phyloP scores from a whole-genome alignment of 371 early-diverging fungal genomes.

The Syncephalastrum racemosum region DNA sequence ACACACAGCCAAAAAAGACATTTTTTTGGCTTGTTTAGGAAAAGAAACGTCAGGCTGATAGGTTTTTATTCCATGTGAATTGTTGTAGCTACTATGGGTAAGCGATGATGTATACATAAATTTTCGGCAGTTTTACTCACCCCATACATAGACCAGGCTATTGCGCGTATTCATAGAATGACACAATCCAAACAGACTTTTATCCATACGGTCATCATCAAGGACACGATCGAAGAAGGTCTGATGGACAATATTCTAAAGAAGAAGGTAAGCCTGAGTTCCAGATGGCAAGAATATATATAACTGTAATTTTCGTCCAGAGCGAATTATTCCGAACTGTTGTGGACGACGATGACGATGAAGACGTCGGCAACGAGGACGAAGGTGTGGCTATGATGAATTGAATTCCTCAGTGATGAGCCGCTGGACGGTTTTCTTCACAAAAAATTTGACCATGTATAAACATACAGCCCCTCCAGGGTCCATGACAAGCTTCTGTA shows the following conservation, averaged over 20 bases:
- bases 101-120: neutral
- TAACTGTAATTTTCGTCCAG: neutral
- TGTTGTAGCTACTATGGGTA: slow-evolving; percentile 41
- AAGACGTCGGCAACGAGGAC: too few species aligned
- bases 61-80: neutral
- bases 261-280: slow-evolving; percentile 30
- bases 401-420: too few species aligned
- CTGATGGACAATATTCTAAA: slow-evolving; percentile 39
- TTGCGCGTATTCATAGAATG: slow-evolving; percentile 49
- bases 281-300: neutral
- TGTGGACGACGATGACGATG: slow-evolving; percentile 3
- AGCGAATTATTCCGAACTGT: slow-evolving; percentile 3
- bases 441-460: too few species aligned
- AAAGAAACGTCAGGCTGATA: neutral
- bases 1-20: neutral
- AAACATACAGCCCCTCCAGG: too few species aligned
- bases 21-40: neutral
- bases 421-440: too few species aligned
- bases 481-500: too few species aligned
- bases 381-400: too few species aligned
- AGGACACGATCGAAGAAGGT: slow-evolving; percentile 41
- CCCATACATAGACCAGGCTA: slow-evolving; percentile 30
- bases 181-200: slow-evolving; percentile 41
- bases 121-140: neutral
- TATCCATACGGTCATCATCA: slow-evolving; percentile 41